These are phyloP conservation scores for Magnolia kwangsiensis DNA, from an alignment of 164 flowering plant species.

Conservation along the genomic window DNA sequence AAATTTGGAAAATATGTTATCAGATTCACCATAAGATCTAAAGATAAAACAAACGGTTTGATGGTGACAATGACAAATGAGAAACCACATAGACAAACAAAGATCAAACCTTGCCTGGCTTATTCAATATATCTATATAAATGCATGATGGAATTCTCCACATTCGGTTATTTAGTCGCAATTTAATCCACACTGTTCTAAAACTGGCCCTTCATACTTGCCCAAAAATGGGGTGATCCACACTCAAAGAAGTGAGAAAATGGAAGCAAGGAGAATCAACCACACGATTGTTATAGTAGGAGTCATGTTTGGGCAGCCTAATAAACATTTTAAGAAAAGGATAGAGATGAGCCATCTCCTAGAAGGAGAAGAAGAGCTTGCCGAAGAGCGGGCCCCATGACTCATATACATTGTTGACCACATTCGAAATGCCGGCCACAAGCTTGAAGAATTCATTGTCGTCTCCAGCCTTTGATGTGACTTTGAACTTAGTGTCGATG, in stretches of 20 bases:
- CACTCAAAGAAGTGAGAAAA: background rate
- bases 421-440: background rate
- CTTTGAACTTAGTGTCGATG: conserved; percentile 47
- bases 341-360: background rate
- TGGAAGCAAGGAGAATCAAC: background rate
- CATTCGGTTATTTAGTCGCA: background rate
- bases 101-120: too few relatives aligned
- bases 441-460: conserved; percentile 45
- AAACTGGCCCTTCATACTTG: background rate
- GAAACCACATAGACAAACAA: too few relatives aligned
- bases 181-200: background rate
- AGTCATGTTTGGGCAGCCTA: background rate
- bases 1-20: too few relatives aligned
- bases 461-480: conserved; percentile 52
- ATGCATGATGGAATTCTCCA: too few relatives aligned
- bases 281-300: background rate
- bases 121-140: too few relatives aligned
- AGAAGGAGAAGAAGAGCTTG: background rate
- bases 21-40: too few relatives aligned
- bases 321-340: background rate
- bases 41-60: too few relatives aligned
- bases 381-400: background rate
- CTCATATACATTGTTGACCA: background rate
- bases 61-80: too few relatives aligned
- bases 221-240: background rate